Evolutionary conservation across 163 green algal species (phyloP).

Genomic region (Chlorella variabilis): DNA sequence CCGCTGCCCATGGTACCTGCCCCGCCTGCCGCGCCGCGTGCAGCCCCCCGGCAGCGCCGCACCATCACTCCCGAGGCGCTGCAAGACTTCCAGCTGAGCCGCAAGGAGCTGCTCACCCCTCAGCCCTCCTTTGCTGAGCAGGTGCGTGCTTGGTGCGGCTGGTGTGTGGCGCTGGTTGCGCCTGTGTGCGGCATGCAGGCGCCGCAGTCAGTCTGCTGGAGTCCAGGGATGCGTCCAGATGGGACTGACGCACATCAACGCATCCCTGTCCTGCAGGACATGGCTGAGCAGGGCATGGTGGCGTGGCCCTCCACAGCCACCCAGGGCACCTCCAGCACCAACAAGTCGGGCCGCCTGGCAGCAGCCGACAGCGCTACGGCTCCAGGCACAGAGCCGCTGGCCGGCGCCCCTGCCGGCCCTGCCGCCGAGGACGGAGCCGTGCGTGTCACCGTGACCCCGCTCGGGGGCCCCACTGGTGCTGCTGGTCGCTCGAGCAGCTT

Average conservation of each 20-base stretch:
- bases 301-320: slow-evolving; percentile 3
- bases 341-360: not conserved
- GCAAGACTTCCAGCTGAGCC: slow-evolving; percentile 18
- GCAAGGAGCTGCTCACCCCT: not conserved
- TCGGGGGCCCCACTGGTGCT: too few species aligned
- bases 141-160: not conserved
- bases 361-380: not conserved
- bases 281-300: not conserved
- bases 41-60: slow-evolving; percentile 19
- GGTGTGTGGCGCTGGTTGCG: not conserved
- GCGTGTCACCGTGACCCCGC: too few species aligned
- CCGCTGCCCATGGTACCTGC: not conserved
- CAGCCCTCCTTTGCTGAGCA: not conserved
- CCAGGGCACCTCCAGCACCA: not conserved
- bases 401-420: too few species aligned
- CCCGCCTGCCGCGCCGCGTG: not conserved
- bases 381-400: too few species aligned
- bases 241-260: too few species aligned
- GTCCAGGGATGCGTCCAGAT: too few species aligned
- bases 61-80: slow-evolving; percentile 25
- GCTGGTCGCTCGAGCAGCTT: not conserved
- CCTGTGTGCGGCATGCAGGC: too few species aligned
- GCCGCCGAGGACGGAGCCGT: not conserved
- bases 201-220: too few species aligned
- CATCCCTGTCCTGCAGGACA: slow-evolving; percentile 5